Percentiles rank a stretch among this genome's conserved stretches.
These are phyloP conservation scores for Ascochyta pisi DNA, from an alignment of 2,329 filamentous ascomycete species.

Conservation along the genomic window DNA sequence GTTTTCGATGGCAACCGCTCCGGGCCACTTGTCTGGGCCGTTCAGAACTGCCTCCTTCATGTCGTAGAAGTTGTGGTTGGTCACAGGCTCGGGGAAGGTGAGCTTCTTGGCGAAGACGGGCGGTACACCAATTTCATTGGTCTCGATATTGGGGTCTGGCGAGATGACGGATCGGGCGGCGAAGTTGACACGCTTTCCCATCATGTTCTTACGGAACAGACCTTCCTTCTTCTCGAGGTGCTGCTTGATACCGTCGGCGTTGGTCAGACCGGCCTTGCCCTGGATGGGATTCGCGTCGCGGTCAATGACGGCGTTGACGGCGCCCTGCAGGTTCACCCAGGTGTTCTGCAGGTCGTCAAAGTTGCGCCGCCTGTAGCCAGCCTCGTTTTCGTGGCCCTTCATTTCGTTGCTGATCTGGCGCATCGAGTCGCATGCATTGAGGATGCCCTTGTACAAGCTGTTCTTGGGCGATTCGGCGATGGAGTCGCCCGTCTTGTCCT, in stretches of 20 bases:
- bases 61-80: constrained; percentile 94
- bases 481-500: constrained; percentile 80
- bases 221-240: constrained; percentile 98
- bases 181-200: constrained; percentile 99
- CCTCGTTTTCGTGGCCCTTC: constrained; percentile 53
- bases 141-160: constrained; percentile 97
- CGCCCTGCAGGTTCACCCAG: constrained; percentile 84
- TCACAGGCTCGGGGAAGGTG: constrained; percentile 96
- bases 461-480: constrained; percentile 92
- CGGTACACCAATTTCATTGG: constrained; percentile 97
- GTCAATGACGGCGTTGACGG: constrained; percentile 92
- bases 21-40: constrained; percentile 90
- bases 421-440: constrained; percentile 76
- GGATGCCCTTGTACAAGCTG: constrained; percentile 81
- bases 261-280: constrained; percentile 76
- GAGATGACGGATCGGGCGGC: constrained; percentile 97
- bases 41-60: constrained; percentile 97
- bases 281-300: constrained; percentile 83
- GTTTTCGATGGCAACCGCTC: constrained; percentile 92
- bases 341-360: constrained; percentile 81
- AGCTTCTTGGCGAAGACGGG: constrained; percentile 97
- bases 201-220: constrained; percentile 99
- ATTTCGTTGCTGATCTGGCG: constrained; percentile 77
- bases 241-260: constrained; percentile 96
- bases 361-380: constrained; percentile 59